Conservation (phyloP, 164 flowering plant genomes). For the Aristolochia contorta region DNA sequence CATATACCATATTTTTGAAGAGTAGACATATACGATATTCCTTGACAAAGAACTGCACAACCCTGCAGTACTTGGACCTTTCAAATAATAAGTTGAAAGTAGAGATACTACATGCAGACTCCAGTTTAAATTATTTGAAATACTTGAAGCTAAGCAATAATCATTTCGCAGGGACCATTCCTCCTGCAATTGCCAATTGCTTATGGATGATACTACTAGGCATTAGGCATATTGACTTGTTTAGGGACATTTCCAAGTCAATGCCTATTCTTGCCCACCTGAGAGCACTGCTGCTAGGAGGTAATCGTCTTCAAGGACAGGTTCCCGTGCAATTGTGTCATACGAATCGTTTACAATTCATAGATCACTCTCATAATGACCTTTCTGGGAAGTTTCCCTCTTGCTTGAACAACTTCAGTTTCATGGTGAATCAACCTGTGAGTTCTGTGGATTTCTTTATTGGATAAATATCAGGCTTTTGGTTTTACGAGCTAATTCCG, state of each 20-base stretch:
- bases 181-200: neutral
- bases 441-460: neutral
- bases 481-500: neutral
- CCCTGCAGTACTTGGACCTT: neutral
- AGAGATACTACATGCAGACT: neutral
- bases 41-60: neutral
- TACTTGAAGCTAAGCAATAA: neutral
- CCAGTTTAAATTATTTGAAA: neutral
- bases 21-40: too few relatives aligned
- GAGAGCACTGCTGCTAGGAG: neutral
- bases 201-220: neutral
- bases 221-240: neutral
- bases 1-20: too few relatives aligned
- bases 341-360: neutral
- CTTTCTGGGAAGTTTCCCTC: slow-evolving; percentile 6
- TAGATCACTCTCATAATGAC: slow-evolving; percentile 1
- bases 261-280: neutral
- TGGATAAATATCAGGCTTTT: neutral
- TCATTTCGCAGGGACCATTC: slow-evolving; percentile 1
- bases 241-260: neutral
- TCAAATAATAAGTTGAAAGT: neutral
- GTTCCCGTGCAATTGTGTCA: neutral
- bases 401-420: slow-evolving; percentile 4
- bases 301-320: neutral
- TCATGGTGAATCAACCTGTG: neutral